These are phyloP conservation scores for Kodamaea sagamina DNA, from an alignment of 805 yeast species.

Conservation along the genomic window DNA sequence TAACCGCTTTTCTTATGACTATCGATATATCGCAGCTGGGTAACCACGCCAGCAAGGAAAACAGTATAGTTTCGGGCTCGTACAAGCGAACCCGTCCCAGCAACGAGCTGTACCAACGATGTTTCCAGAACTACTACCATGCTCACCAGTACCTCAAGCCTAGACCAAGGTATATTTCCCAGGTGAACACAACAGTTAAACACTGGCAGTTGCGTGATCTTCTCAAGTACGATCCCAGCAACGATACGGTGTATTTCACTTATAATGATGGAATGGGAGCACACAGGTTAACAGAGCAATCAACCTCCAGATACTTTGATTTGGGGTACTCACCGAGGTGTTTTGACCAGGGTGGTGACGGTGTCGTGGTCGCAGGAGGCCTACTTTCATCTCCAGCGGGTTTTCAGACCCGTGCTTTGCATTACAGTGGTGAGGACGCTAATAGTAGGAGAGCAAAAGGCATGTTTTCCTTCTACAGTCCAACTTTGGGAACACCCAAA, in stretches of 20 bases:
- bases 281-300: slow-evolving; percentile 1
- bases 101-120: slow-evolving; percentile 18
- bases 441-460: slow-evolving; percentile 53
- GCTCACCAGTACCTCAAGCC: slow-evolving; percentile 40
- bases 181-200: slow-evolving; percentile 35
- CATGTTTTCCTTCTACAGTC: slow-evolving; percentile 57
- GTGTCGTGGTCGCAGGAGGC: slow-evolving; percentile 52
- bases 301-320: slow-evolving; percentile 35
- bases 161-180: slow-evolving; percentile 36
- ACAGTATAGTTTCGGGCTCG: not conserved
- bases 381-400: slow-evolving; percentile 41
- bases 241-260: slow-evolving; percentile 57
- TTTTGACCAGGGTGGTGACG: slow-evolving; percentile 55
- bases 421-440: not conserved
- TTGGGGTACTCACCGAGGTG: slow-evolving; percentile 73
- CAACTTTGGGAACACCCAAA: slow-evolving; percentile 46
- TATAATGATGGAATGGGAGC: slow-evolving; percentile 50
- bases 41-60: not conserved
- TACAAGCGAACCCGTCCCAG: not conserved
- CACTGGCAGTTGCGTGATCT: slow-evolving; percentile 87
- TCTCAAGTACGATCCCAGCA: slow-evolving; percentile 50
- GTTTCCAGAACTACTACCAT: slow-evolving; percentile 47
- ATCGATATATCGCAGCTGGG: not conserved
- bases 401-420: not conserved
- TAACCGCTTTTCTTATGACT: not conserved